Conservation (phyloP, 2,329 filamentous ascomycete species). For the Talaromyces sp. region DNA sequence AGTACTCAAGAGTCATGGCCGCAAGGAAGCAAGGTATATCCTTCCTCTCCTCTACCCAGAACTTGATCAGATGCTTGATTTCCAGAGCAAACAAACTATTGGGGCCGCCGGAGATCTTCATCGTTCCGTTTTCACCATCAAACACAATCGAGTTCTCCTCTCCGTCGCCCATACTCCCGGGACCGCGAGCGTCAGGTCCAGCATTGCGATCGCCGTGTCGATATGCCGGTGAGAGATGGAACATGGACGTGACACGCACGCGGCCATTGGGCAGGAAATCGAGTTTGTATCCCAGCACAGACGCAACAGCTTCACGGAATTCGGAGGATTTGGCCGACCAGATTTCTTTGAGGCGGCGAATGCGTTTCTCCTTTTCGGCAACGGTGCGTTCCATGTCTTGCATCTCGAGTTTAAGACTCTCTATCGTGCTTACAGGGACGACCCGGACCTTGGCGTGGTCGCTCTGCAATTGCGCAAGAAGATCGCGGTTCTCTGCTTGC, state of each 20-base stretch:
- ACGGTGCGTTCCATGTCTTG: conserved; percentile 65
- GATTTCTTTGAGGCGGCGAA: conserved; percentile 81
- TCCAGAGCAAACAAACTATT: conserved; percentile 78
- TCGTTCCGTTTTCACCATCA: conserved; percentile 88
- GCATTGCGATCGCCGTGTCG: conserved; percentile 41
- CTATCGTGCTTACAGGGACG: conserved; percentile 72
- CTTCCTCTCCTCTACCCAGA: conserved; percentile 91
- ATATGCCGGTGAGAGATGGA: conserved; percentile 60
- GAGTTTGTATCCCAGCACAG: conserved; percentile 86
- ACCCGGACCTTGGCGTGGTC: conserved; percentile 48
- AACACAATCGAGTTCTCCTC: conserved; percentile 65
- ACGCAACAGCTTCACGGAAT: conserved; percentile 92
- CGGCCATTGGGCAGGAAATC: conserved; percentile 97
- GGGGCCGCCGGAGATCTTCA: conserved; percentile 94
- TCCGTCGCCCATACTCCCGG: conserved; percentile 40
- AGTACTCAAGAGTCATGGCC: conserved; percentile 88
- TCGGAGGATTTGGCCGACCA: conserved; percentile 87
- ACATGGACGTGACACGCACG: conserved; percentile 83
- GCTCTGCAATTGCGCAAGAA: conserved; percentile 65
- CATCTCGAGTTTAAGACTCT: conserved; percentile 69
- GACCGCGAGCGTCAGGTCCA: conserved; percentile 48
- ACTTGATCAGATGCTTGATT: conserved; percentile 81
- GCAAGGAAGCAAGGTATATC: conserved; percentile 92
- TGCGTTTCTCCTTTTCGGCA: conserved; percentile 69
- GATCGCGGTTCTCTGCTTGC: conserved; percentile 74